Conservation (phyloP, 2,329 filamentous ascomycete genomes). For the Fusarium sp. region DNA sequence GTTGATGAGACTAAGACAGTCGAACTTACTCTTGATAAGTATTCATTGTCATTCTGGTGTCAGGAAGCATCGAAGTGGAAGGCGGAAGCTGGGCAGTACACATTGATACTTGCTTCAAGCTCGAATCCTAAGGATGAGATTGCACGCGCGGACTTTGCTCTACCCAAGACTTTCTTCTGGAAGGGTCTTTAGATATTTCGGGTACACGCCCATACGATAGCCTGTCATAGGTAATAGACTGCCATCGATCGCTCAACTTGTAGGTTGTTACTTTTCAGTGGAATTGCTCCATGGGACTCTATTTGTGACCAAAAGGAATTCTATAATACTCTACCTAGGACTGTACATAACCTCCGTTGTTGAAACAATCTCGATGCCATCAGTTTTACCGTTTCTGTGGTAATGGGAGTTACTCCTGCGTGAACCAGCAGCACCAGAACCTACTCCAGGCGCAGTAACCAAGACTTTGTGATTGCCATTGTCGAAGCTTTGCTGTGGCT, state of each 20-base stretch:
- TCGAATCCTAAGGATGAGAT: constrained; percentile 35
- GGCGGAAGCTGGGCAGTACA: constrained; percentile 35
- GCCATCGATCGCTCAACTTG: neutral
- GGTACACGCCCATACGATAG: accelerated
- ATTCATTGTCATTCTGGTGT: constrained; percentile 35
- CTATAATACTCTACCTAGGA: constrained; percentile 4
- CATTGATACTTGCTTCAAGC: constrained; percentile 34
- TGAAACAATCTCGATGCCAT: constrained; percentile 34
- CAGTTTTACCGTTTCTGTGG: neutral
- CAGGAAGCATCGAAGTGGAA: constrained; percentile 34
- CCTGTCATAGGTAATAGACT: neutral
- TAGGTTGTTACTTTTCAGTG: accelerated
- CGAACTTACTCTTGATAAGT: constrained; percentile 25
- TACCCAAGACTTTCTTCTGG: constrained; percentile 28
- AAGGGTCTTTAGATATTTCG: constrained; percentile 4
- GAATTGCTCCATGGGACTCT: too few species aligned
- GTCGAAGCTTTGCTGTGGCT: constrained; percentile 6
- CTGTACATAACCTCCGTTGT: constrained; percentile 32
- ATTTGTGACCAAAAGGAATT: neutral
- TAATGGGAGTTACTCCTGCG: neutral
- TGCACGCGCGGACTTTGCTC: neutral
- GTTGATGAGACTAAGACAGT: neutral
- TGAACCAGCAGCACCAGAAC: neutral
- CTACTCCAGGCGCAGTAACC: constrained; percentile 7
- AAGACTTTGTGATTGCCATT: constrained; percentile 14